These are phyloP conservation scores for Sambucus nigra DNA, from an alignment of 129 eudicot genomes.

Conservation along the genomic window DNA sequence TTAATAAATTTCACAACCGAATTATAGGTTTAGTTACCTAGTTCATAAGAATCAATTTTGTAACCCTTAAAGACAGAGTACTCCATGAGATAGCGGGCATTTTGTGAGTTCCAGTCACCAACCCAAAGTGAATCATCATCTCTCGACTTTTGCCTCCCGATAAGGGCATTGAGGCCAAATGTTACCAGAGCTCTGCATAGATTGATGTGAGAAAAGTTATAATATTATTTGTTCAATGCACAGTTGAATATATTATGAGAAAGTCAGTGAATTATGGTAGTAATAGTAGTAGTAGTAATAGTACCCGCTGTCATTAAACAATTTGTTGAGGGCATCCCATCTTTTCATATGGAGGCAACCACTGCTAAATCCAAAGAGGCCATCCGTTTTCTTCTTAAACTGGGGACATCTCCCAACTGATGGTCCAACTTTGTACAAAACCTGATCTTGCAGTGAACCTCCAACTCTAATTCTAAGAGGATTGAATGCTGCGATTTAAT, in stretches of 20 bases:
- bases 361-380: slow-evolving; percentile 41
- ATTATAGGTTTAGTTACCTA: slow-evolving; percentile 27
- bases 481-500: slow-evolving; percentile 45
- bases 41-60: slow-evolving; percentile 57
- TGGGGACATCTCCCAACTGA: slow-evolving; percentile 26
- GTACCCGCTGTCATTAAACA: slow-evolving; percentile 54
- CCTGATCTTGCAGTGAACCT: slow-evolving; percentile 61
- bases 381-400: slow-evolving; percentile 18
- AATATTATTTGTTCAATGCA: not conserved
- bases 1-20: not conserved
- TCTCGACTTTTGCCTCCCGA: slow-evolving; percentile 26
- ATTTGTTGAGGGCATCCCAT: slow-evolving; percentile 54
- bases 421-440: slow-evolving; percentile 35
- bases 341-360: slow-evolving; percentile 64
- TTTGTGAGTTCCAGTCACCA: slow-evolving; percentile 45
- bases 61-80: slow-evolving; percentile 49
- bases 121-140: slow-evolving; percentile 10
- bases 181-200: slow-evolving; percentile 35
- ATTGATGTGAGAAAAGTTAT: not conserved
- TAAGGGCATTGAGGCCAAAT: slow-evolving; percentile 57
- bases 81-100: slow-evolving; percentile 43
- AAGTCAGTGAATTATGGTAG: not conserved
- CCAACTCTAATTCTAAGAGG: slow-evolving; percentile 53
- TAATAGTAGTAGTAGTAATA: not conserved
- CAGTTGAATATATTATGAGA: not conserved